phyloP scores from a whole-genome alignment of 306 rosid species.

The Elaeagnus macrophylla region DNA sequence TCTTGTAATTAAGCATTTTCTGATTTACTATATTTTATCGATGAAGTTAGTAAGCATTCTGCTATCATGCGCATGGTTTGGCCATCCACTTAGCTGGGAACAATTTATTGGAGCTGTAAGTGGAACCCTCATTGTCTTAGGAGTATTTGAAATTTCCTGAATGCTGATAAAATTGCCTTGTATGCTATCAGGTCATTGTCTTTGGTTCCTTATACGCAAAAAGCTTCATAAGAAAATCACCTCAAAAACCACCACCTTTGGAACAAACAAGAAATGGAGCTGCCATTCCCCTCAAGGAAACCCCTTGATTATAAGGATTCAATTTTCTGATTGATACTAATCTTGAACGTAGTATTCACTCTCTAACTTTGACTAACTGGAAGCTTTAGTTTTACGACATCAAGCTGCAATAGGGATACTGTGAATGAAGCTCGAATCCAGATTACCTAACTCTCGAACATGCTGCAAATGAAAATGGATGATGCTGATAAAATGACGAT shows the following conservation, averaged over 20 bases:
- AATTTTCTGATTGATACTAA: constrained; percentile 13
- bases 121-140: constrained; percentile 7
- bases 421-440: too few species aligned
- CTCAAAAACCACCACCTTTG: constrained; percentile 30
- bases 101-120: constrained; percentile 91
- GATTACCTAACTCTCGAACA: too few species aligned
- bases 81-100: constrained; percentile 87
- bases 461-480: too few species aligned
- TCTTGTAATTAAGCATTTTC: too few species aligned
- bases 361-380: constrained; percentile 22
- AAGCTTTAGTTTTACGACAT: constrained; percentile 36
- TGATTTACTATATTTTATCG: constrained; percentile 5
- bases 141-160: not conserved
- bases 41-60: constrained; percentile 80
- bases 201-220: constrained; percentile 68
- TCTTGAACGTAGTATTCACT: constrained; percentile 27
- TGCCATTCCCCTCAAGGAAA: constrained; percentile 40
- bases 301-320: constrained; percentile 21
- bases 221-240: constrained; percentile 53
- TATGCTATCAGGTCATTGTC: constrained; percentile 57
- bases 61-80: constrained; percentile 83
- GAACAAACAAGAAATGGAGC: constrained; percentile 31
- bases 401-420: constrained; percentile 22
- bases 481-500: too few species aligned
- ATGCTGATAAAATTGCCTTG: constrained; percentile 10